phyloP scores from a whole-genome alignment of 768 basidiomycete species.

The Naganishia vishniacii region DNA sequence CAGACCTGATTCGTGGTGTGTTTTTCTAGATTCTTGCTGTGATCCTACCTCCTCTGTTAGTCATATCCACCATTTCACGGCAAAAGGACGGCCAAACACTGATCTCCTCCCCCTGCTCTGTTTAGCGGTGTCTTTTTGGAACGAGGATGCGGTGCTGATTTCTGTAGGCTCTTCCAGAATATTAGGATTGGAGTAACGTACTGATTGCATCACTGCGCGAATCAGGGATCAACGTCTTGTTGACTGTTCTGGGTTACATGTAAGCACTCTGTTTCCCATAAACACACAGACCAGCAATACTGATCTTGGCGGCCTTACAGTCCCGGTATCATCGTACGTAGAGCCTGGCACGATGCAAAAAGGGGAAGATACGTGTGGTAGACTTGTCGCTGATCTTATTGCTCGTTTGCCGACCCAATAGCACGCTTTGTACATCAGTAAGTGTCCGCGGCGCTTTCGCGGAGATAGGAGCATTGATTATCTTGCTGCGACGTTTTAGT shows the following conservation, averaged over 20 bases:
- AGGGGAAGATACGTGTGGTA: neutral
- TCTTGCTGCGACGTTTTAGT: neutral
- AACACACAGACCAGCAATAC: neutral
- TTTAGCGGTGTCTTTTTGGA: conserved; percentile 68
- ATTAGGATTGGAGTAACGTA: neutral
- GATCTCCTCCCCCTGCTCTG: neutral
- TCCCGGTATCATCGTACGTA: conserved; percentile 29
- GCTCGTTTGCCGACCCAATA: no score
- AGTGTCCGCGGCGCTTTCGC: neutral
- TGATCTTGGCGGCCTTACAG: conserved; percentile 5
- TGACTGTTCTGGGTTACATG: conserved; percentile 67
- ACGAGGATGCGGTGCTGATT: conserved; percentile 69
- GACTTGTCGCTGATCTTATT: no score
- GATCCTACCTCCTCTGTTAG: neutral
- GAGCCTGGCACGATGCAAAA: neutral
- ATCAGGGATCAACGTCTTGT: conserved; percentile 60
- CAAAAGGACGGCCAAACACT: neutral
- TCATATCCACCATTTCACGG: neutral
- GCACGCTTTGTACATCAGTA: conserved; percentile 30
- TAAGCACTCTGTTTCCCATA: conserved; percentile 49
- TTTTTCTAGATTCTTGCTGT: neutral
- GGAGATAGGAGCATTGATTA: no score
- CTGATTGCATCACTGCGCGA: no score
- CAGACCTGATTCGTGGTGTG: neutral
- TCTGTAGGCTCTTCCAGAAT: conserved; percentile 52